These are phyloP conservation scores for Monilinia polystroma DNA, from an alignment of 2,329 filamentous ascomycete species.

Conservation along the genomic window DNA sequence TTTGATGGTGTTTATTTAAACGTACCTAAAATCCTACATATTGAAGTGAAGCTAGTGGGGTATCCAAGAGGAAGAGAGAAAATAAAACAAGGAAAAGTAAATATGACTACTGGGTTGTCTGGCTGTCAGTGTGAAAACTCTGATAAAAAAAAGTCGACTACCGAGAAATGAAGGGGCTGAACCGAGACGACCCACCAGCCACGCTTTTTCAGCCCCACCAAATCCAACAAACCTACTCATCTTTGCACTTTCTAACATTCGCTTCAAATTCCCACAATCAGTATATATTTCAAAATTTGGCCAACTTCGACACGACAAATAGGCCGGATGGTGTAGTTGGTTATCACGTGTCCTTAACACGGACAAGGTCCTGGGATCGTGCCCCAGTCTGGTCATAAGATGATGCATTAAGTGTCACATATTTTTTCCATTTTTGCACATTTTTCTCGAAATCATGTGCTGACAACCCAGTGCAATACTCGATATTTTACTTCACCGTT, in stretches of 20 bases:
- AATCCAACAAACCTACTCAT: background rate
- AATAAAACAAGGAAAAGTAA: background rate
- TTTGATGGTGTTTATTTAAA: rapidly evolving
- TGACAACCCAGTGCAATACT: background rate
- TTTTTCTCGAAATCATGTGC: no score
- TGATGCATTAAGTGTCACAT: rapidly evolving
- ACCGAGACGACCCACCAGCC: background rate
- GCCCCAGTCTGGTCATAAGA: background rate
- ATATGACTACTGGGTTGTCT: background rate
- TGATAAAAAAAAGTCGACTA: background rate
- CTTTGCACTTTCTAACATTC: background rate
- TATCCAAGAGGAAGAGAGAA: background rate
- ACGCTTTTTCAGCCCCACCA: background rate
- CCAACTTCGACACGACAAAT: background rate
- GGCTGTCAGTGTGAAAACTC: background rate
- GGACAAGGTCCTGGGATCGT: slow-evolving; percentile 20
- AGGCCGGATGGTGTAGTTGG: slow-evolving; percentile 20
- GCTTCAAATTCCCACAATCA: background rate
- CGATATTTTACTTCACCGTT: no score
- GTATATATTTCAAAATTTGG: background rate
- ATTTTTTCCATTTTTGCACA: background rate
- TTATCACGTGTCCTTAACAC: slow-evolving; percentile 20
- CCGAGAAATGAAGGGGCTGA: slow-evolving; percentile 17
- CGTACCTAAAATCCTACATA: rapidly evolving
- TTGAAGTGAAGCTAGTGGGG: background rate